Base-by-base conservation (phyloP, 164 flowering plant species). In the Liriodendron chinense region DNA sequence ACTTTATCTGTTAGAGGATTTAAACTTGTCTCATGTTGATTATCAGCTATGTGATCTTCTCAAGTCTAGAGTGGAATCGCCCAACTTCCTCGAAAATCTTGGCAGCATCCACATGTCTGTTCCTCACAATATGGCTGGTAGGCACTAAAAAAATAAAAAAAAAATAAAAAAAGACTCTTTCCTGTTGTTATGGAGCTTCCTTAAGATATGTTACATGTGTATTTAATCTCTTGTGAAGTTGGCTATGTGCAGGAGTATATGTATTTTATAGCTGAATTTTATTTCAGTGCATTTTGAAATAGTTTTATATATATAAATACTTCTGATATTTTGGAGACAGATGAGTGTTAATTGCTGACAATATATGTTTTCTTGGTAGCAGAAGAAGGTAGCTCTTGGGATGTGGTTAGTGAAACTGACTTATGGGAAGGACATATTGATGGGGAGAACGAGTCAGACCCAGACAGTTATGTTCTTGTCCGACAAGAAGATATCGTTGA, bases 401-500 rank as follows among this genome's bases (percentile, higher is more conserved):
- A 92, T 75, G 53, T 94, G 80, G 85, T 94, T 62, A 83, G 80
- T 82, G 85, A 89, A 65, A 86, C 84, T 75, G 43, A 34, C 43
- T 34, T 34, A 34, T 34, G 43, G 43, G 43, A 34, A 34, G 43
- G 43, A 34, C 43, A 34, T 34, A 3, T 34, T 34, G 98, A 94
- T 83, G 70, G 65, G 16, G 68, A 73, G 70, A 47, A n/a, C 63
- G 90, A 84, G 34, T 57, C 71, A 48, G 87, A 86, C 64, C 79
- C 82, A 73, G 98, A 92, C 68, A 93, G 89, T 78, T 95, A 85
- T 82, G 96, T 95, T 78, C 86, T 95, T 65, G 98, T 95, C 68
- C 82, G 84, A 75, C 92, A 92, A 82, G 99, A 93, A 80, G 99
- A 95, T 80, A 93, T 95, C 70, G 85, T 91, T 75, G 99, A 95